Evolutionary conservation across 1,284 basidiomycete species (phyloP), one percentile per base, ranked within the genome.

Genomic region (Exobasidium cylindrosporum): DNA sequence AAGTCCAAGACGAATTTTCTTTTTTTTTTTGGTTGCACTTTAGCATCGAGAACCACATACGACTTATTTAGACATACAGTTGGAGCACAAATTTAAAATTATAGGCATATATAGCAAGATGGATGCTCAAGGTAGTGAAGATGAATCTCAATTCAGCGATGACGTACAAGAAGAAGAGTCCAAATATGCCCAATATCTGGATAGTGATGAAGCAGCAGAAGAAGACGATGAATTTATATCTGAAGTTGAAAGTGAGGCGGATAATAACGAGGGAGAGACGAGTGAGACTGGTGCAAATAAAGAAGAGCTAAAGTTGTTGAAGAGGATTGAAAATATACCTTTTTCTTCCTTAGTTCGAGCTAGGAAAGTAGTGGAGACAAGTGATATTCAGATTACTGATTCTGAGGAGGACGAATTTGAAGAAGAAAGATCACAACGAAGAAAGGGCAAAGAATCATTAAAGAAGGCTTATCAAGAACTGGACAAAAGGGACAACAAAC

Each of bases 401-500:
- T 58, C 67, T 1, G 72, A 73, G 53, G 66, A 69, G 40, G 72
- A 74, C 57, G 71, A 73, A 35, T 76, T 68, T 29, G 65, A 63
- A 24, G 62, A 35, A n/a, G 69, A 69, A 23, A 59, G 67, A 23
- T 6, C 54, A 26, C 24, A 66, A 64, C 54, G 35, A 30, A 26
- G 45, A 28, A 26, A 52, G 57, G 21, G 44, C 44, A 32, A 45
- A 45, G 40, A 26, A 10, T 52, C 57, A 55, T 7, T 47, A 55
- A 3, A 5, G 6, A 23, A 28, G 6, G 17, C n/a, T 24, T 17
- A 6, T 28, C 24, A 47, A 11, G 57, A 68, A 62, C 60, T 54
- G 46, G 64, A 52, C 24, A 89, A 89, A 79, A 84, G 94, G 50
- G 81, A 85, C 2, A 87, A 86, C 79, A 97, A 97, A 78, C 89